Base-by-base conservation (phyloP, 345 rosid genomes). In the Eutrema japonicum region DNA sequence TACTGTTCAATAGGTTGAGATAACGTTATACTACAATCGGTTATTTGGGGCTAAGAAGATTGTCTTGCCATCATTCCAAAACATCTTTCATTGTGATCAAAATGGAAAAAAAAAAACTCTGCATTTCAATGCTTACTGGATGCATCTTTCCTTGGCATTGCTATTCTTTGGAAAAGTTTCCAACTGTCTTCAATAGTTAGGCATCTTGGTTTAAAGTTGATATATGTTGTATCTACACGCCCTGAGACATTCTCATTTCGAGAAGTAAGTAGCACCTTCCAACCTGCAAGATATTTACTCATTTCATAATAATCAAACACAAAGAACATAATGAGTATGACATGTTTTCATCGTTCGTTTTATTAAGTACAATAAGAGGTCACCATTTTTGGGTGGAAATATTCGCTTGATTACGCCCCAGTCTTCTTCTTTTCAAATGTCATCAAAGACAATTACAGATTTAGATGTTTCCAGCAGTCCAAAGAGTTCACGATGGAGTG, bases 221-320 rank as follows among this genome's bases (percentile, higher is more conserved):
- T 4, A 66, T 38, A 2, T 29, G 11, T 35, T 8, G 59, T 66
- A 70, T 66, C 35, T 0, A 63, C 68, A 22, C 33, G 10, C 6
- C 57, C 5, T 0, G 73, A 84, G 2, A 86, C 29, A 8, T 62
- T 58, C 11, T 4, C 61, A 1, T 79, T 67, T 4, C 85, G 82
- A 36, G 90, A 72, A 0, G 90, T 86, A 48, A 82, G 49, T 73
- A 86, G 37, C 37, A 86, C 56, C 66, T 82, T 86, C 73, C 85
- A 82, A 3, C 75, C 51, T 0, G 45, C 37, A 47, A 64, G 7
- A n/a, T 2, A 18, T 47, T 47, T 14, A 47, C 26, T 14, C 10
- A 2, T 16, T 3, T 6, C n/a, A 29, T 29, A 30, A 12, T 11
- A 52, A 4, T 2, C 35, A 12, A 29, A 52, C 4, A 29, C 16